Conservation (phyloP, 108 stramenopile species). For the Asterionellopsis glacialis region DNA sequence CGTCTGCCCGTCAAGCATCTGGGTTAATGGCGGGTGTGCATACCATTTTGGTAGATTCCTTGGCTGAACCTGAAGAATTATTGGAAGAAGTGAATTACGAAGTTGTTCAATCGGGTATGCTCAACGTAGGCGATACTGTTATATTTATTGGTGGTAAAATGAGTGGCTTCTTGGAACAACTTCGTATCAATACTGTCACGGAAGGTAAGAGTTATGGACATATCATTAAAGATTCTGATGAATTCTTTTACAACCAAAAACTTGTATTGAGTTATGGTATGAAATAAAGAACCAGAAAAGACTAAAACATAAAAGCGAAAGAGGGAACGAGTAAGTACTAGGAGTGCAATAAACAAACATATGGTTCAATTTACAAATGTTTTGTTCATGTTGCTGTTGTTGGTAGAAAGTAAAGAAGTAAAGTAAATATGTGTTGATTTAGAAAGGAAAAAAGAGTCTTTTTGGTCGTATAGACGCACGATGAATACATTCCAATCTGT, state of each 20-base stretch:
- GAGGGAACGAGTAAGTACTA: too few species aligned
- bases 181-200: not conserved
- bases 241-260: constrained; percentile 2
- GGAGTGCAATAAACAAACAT: too few species aligned
- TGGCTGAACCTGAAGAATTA: constrained; percentile 66
- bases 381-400: too few species aligned
- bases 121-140: constrained; percentile 72
- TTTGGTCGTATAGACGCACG: too few species aligned
- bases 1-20: constrained; percentile 75
- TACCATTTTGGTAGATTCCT: constrained; percentile 47
- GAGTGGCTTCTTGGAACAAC: constrained; percentile 2
- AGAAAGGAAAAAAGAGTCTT: too few species aligned
- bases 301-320: too few species aligned
- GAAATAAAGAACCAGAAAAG: too few species aligned
- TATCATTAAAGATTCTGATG: constrained; percentile 3
- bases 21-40: constrained; percentile 62
- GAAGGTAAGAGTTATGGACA: constrained; percentile 9
- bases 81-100: constrained; percentile 77
- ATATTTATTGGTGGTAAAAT: constrained; percentile 75
- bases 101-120: constrained; percentile 53
- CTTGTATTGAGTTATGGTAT: not conserved
- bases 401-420: too few species aligned
- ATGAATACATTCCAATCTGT: too few species aligned
- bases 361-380: too few species aligned
- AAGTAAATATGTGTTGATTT: too few species aligned